These are phyloP conservation scores for Dothidotthia symphoricarpi DNA, from an alignment of 2,329 filamentous ascomycete species.

Conservation along the genomic window DNA sequence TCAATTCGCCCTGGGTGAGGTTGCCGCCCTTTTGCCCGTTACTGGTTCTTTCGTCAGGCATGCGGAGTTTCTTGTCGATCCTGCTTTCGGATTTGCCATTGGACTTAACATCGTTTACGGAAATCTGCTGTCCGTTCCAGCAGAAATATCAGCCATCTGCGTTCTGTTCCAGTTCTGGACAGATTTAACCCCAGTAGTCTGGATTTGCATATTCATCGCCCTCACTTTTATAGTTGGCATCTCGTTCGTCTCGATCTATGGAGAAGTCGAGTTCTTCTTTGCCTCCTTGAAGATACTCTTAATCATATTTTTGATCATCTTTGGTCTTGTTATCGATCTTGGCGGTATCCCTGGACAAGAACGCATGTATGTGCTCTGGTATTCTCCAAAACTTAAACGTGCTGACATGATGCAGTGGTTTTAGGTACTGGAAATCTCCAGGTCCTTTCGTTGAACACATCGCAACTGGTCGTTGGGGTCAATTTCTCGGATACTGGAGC, in stretches of 20 bases:
- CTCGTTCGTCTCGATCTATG: constrained; percentile 26
- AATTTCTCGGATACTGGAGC: constrained; percentile 59
- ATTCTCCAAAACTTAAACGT: no score
- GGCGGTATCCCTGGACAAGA: constrained; percentile 29
- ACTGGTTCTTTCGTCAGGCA: constrained; percentile 53
- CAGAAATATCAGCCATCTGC: constrained; percentile 29
- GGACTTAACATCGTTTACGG: constrained; percentile 59
- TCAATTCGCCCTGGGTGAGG: constrained; percentile 53
- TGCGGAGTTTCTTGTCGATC: constrained; percentile 53
- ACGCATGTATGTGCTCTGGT: constrained; percentile 6
- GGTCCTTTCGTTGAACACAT: constrained; percentile 49
- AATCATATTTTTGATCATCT: constrained; percentile 29
- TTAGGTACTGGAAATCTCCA: constrained; percentile 66
- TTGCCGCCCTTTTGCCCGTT: constrained; percentile 52
- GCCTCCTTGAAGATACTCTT: constrained; percentile 48
- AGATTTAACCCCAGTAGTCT: constrained; percentile 34
- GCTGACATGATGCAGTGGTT: constrained; percentile 45
- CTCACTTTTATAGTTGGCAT: constrained; percentile 36
- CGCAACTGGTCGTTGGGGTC: constrained; percentile 57
- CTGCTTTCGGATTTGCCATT: constrained; percentile 43
- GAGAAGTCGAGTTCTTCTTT: constrained; percentile 52
- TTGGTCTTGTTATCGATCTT: constrained; percentile 30
- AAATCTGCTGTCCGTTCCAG: constrained; percentile 50
- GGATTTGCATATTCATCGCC: constrained; percentile 35
- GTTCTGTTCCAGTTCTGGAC: constrained; percentile 31